Conservation (phyloP, 768 basidiomycete genomes). For the Trametes sanguinea region DNA sequence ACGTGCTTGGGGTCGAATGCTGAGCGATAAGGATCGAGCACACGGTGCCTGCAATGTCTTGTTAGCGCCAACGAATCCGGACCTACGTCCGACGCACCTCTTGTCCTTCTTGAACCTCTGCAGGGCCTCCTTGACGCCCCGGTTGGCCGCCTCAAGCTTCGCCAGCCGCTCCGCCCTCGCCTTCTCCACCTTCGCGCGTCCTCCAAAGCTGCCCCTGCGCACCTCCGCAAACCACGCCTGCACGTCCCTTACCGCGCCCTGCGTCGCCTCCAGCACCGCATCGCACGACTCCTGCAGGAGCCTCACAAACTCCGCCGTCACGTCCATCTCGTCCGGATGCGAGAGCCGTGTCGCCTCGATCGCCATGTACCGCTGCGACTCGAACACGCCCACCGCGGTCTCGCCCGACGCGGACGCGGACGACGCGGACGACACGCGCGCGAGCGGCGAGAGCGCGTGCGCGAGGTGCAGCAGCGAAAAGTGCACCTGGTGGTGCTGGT, state of each 20-base stretch:
- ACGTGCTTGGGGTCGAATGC: conserved; percentile 46
- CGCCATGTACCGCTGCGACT: conserved; percentile 69
- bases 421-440: conserved; percentile 11
- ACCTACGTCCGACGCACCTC: conserved; percentile 41
- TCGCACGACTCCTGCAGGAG: conserved; percentile 56
- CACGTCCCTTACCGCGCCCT: conserved; percentile 41
- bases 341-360: conserved; percentile 57
- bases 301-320: conserved; percentile 44
- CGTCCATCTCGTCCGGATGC: conserved; percentile 48
- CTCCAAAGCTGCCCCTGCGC: conserved; percentile 43
- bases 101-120: conserved; percentile 50
- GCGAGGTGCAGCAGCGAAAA: conserved; percentile 31
- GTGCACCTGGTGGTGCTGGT: conserved; percentile 27
- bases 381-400: conserved; percentile 70
- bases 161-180: conserved; percentile 38
- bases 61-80: background rate
- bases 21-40: conserved; percentile 63
- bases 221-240: conserved; percentile 51
- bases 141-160: conserved; percentile 40
- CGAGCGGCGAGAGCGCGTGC: conserved; percentile 21
- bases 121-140: conserved; percentile 39
- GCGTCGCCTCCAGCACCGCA: conserved; percentile 50
- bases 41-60: conserved; percentile 37
- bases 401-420: conserved; percentile 33
- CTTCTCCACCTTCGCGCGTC: conserved; percentile 32